These are phyloP conservation scores for Parachaetomium inaequale DNA, from an alignment of 495 filamentous ascomycete species.

Conservation along the genomic window DNA sequence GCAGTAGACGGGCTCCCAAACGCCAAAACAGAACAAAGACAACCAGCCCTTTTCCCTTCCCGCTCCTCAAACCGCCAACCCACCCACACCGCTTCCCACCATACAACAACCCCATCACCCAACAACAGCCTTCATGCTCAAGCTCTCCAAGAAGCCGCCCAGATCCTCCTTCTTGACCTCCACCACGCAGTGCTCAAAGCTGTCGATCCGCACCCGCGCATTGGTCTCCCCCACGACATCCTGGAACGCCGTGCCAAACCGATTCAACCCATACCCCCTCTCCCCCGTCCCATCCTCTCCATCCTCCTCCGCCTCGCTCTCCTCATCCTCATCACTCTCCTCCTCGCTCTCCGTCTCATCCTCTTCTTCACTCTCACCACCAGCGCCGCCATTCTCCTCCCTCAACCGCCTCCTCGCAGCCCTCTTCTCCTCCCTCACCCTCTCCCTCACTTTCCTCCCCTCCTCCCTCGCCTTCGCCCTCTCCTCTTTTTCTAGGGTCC, in stretches of 20 bases:
- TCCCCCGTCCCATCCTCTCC: slow-evolving; percentile 54
- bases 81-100: background rate
- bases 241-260: slow-evolving; percentile 92
- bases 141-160: slow-evolving; percentile 79
- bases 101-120: slow-evolving; percentile 49
- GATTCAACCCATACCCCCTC: slow-evolving; percentile 70
- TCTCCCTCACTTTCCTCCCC: slow-evolving; percentile 55
- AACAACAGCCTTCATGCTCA: slow-evolving; percentile 89
- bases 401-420: slow-evolving; percentile 47
- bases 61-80: background rate
- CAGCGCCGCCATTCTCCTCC: slow-evolving; percentile 56
- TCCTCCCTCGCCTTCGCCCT: slow-evolving; percentile 58
- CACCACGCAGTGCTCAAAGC: slow-evolving; percentile 95
- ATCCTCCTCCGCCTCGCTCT: slow-evolving; percentile 61
- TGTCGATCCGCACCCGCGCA: slow-evolving; percentile 85
- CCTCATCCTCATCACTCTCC: slow-evolving; percentile 51
- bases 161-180: slow-evolving; percentile 96
- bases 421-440: slow-evolving; percentile 61
- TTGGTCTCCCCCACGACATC: slow-evolving; percentile 91
- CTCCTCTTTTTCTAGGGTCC: slow-evolving; percentile 55
- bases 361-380: slow-evolving; percentile 27
- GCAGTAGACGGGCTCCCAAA: background rate
- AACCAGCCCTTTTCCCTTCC: background rate
- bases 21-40: background rate
- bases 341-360: slow-evolving; percentile 23